Evolutionary conservation across 495 filamentous ascomycete species (phyloP), one percentile per base, ranked within the genome.

Genomic region (Lineolata rhizophorae): DNA sequence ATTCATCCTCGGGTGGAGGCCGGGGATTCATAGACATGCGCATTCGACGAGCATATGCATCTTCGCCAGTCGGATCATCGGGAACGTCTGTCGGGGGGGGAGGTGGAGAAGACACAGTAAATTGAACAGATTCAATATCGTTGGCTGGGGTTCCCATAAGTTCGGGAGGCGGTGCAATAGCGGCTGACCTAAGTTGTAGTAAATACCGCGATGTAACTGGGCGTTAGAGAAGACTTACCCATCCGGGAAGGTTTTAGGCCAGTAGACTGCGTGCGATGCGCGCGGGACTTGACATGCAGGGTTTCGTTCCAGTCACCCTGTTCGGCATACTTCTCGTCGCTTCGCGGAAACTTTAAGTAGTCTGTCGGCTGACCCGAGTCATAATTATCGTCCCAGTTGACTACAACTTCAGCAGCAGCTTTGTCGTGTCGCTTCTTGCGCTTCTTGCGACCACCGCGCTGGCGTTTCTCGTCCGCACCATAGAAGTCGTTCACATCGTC

Each of bases 311-410:
- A 95, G 35, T 93, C 83, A 22, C 68, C 61, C 13, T 84, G 64
- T 50, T 87, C 79, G 0, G 60, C 48, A 26, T 83, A 65, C 40
- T 76, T 73, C 49, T 93, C 85, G 19, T 91, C 83, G 38, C 81
- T 85, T 22, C 72, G 58, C 29, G 76, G 67, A 46, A 91, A 94
- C 48, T 91, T 77, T 29, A 82, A 72, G 36, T 85, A 83, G 34
- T 68, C 79, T 25, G 82, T 93, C 1, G 85, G 85, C 14, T 75
- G 54, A 2, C 74, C 62, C 0, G 81, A 77, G 43, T 93, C 85
- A 44, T 93, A 95, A 27, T 84, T 70, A 47, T 91, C 84, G 46
- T 92, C 79, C 85, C 84, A 94, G 45, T 92, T 21, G 9, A 20
- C 15, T n/a, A 15, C 30, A 8, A 19, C 72, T 26, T 77, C n/a